Conservation (phyloP, 2,329 filamentous ascomycete species). For the Dactylella cylindrospora region DNA sequence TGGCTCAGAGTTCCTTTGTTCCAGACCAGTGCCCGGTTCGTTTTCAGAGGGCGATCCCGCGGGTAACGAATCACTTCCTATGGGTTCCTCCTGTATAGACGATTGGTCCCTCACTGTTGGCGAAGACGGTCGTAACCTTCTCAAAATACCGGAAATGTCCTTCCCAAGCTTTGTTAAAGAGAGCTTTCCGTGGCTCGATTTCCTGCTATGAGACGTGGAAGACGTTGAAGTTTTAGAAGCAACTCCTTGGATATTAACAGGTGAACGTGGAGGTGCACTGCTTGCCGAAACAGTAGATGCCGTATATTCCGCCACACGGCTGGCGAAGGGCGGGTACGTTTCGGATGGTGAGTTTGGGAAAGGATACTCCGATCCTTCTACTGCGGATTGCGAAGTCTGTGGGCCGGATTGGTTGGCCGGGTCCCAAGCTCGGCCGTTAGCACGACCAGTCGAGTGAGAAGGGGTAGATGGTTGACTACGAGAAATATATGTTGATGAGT, state of each 20-base stretch:
- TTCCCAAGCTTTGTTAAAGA: no score
- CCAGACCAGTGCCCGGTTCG: conserved; percentile 12
- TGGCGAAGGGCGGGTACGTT: conserved; percentile 25
- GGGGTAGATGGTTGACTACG: conserved; percentile 23
- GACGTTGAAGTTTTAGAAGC: conserved; percentile 13
- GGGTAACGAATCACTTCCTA: conserved; percentile 3
- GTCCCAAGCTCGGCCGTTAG: conserved; percentile 22
- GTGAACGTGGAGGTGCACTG: conserved; percentile 35
- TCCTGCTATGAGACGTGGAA: conserved; percentile 20
- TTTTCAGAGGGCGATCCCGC: conserved; percentile 9
- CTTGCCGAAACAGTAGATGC: conserved; percentile 26
- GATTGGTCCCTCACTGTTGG: conserved; percentile 10
- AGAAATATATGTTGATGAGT: conserved; percentile 3
- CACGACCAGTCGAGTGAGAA: conserved; percentile 11
- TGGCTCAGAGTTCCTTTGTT: no score
- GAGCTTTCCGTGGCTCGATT: conserved; percentile 21
- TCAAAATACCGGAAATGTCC: no score
- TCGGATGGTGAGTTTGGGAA: conserved; percentile 32
- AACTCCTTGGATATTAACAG: conserved; percentile 2
- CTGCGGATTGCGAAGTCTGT: conserved; percentile 23
- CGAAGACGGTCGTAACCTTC: conserved; percentile 29
- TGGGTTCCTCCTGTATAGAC: conserved; percentile 5
- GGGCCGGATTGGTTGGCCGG: conserved; percentile 9
- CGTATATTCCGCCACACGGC: conserved; percentile 19
- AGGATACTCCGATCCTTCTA: conserved; percentile 29